Percentiles rank a stretch among this genome's conserved stretches.
Evolutionary conservation across 148 eudicot genomes (phyloP).

Genomic region (Rhododendron griersonianum): DNA sequence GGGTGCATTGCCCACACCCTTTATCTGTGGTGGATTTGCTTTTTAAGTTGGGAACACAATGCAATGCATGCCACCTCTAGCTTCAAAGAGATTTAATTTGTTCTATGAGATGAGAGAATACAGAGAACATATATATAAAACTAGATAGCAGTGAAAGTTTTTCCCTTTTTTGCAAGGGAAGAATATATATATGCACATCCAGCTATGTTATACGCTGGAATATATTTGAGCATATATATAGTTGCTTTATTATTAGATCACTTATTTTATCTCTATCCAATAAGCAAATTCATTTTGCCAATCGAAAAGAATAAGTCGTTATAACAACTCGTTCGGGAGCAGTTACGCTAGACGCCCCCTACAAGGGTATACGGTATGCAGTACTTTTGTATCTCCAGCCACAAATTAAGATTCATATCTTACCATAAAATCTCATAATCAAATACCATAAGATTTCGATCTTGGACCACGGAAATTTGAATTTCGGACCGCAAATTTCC

Average conservation of each 20-base stretch:
- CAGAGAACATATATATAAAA: background rate
- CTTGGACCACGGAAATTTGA: background rate
- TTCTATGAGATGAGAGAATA: background rate
- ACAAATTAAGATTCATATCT: background rate
- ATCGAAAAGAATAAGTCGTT: background rate
- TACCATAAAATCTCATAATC: background rate
- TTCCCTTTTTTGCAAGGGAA: background rate
- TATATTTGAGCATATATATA: background rate
- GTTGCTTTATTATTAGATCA: background rate
- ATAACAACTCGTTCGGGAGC: background rate
- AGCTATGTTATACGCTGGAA: background rate
- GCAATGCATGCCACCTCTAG: conserved; percentile 8
- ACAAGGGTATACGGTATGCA: no score
- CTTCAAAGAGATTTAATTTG: background rate
- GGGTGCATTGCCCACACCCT: conserved; percentile 22
- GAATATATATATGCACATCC: conserved; percentile 4
- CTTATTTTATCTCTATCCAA: background rate
- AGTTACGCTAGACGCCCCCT: background rate
- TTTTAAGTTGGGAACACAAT: conserved; percentile 28
- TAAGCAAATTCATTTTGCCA: background rate
- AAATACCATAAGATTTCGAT: background rate
- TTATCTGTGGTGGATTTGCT: conserved; percentile 33
- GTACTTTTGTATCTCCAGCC: background rate
- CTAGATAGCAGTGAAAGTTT: background rate
- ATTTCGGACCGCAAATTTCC: background rate